phyloP scores from a whole-genome alignment of 768 basidiomycete species.

The Mycena epipterygia region DNA sequence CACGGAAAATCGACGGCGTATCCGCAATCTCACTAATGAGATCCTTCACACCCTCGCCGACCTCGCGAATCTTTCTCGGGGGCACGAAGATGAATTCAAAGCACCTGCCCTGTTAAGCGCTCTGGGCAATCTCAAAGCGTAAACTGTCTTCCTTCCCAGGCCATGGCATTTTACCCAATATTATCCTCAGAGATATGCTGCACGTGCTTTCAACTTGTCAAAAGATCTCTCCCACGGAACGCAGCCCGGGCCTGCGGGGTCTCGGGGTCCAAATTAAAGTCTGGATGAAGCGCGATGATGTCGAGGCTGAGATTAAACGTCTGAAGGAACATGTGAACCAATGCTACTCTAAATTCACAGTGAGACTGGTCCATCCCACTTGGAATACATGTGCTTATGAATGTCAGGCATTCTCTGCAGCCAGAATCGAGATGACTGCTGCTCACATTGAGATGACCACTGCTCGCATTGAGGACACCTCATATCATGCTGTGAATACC shows the following conservation, averaged over 20 bases:
- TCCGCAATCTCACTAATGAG: neutral
- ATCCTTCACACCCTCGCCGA: constrained; percentile 6
- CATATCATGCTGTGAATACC: too few relatives aligned
- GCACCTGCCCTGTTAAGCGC: constrained; percentile 25
- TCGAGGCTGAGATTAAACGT: neutral
- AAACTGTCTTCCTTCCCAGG: neutral
- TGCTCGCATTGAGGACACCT: too few relatives aligned
- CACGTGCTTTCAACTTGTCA: neutral
- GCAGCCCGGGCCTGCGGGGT: neutral
- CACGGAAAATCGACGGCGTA: neutral
- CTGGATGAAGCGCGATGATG: neutral
- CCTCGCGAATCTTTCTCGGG: constrained; percentile 1
- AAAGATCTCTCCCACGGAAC: too few relatives aligned
- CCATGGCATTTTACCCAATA: neutral
- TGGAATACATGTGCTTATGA: constrained; percentile 7
- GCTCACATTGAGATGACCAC: too few relatives aligned
- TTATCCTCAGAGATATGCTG: neutral
- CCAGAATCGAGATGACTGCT: too few relatives aligned
- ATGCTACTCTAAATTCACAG: too few relatives aligned
- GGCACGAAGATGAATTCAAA: too few relatives aligned
- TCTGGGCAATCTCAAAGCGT: constrained; percentile 20
- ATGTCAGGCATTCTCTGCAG: too few relatives aligned
- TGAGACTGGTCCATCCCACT: too few relatives aligned
- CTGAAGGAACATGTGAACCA: too few relatives aligned
- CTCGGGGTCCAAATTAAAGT: neutral